Evolutionary conservation across 352 stramenopile genomes (phyloP), one percentile per base, ranked within the genome.

Genomic region (Aphanomyces stellatus): DNA sequence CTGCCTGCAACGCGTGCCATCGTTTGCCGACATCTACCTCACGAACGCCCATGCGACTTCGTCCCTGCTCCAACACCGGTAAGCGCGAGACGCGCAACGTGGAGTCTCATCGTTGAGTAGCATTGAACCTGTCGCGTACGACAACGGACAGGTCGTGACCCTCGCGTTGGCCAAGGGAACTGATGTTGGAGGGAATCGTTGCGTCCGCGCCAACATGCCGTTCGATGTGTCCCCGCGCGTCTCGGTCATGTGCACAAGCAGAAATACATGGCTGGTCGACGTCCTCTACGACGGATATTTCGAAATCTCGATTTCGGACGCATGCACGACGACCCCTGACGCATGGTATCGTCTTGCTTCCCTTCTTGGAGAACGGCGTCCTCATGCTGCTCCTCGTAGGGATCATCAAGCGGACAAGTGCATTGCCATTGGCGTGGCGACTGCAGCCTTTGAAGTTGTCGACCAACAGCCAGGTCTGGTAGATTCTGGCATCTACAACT

Each of bases 261-360:
- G 8, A 11, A 22, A 17, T 0, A 59, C 30, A 3, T 67, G 78
- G 65, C 55, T 77, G 11, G 69, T 93, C 7, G 82, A 83, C 13
- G 67, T 91, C 10, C 69, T 79, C 15, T 65, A 72, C 4, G 81
- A 84, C 56, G 82, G 75, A 15, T 93, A 93, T 59, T 93, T 90
- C 64, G 85, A 93, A 65, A 76, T 91, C 53, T 80, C 75, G 17
- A 77, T 93, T 24, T 62, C 63, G 0, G 73, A 71, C 22, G 71
- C 72, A n/a, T 66, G n/a, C n/a, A n/a, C n/a, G n/a, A n/a, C n/a
- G n/a, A n/a, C n/a, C n/a, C n/a, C n/a, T n/a, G n/a, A n/a, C n/a
- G n/a, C n/a, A n/a, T n/a, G n/a, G n/a, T n/a, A n/a, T n/a, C n/a
- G n/a, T n/a, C n/a, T n/a, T n/a, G n/a, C n/a, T n/a, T n/a, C n/a